Percentiles rank a stretch among this genome's conserved stretches.
phyloP scores from a whole-genome alignment of 305 asterid species.

The Vinca major region DNA sequence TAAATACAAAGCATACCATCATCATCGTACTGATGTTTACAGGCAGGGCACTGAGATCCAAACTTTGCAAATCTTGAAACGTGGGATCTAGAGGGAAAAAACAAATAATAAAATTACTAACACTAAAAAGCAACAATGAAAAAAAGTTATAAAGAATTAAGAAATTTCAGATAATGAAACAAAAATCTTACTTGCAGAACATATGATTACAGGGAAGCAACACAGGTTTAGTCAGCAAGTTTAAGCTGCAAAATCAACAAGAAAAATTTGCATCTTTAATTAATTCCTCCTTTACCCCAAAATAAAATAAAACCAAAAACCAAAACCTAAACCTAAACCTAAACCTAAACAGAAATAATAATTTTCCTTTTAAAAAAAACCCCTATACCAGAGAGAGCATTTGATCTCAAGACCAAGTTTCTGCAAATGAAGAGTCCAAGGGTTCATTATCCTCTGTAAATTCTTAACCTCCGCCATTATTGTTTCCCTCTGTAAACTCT shows the following conservation, averaged over 20 bases:
- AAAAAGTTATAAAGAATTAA: neutral
- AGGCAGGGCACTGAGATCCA: slow-evolving; percentile 53
- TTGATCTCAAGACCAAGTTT: slow-evolving; percentile 78
- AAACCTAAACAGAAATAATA: no score
- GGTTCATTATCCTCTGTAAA: slow-evolving; percentile 41
- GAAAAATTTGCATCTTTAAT: neutral
- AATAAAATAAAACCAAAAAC: no score
- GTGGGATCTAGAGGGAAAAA: slow-evolving; percentile 35
- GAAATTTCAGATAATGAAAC: neutral
- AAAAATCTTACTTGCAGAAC: slow-evolving; percentile 63
- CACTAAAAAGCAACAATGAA: neutral
- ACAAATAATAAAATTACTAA: neutral
- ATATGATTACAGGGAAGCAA: slow-evolving; percentile 84
- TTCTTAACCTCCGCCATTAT: slow-evolving; percentile 40
- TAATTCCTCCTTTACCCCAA: neutral
- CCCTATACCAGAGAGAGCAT: slow-evolving; percentile 60
- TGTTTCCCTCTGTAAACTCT: neutral
- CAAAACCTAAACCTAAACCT: no score
- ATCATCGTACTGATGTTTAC: slow-evolving; percentile 40
- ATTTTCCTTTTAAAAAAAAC: neutral
- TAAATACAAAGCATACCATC: slow-evolving; percentile 29
- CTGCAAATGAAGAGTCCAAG: slow-evolving; percentile 61
- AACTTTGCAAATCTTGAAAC: slow-evolving; percentile 26
- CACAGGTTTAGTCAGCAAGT: slow-evolving; percentile 55
- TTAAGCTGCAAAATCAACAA: slow-evolving; percentile 37